Base-by-base conservation (phyloP, 257 asterid species). In the Prunella vulgaris region DNA sequence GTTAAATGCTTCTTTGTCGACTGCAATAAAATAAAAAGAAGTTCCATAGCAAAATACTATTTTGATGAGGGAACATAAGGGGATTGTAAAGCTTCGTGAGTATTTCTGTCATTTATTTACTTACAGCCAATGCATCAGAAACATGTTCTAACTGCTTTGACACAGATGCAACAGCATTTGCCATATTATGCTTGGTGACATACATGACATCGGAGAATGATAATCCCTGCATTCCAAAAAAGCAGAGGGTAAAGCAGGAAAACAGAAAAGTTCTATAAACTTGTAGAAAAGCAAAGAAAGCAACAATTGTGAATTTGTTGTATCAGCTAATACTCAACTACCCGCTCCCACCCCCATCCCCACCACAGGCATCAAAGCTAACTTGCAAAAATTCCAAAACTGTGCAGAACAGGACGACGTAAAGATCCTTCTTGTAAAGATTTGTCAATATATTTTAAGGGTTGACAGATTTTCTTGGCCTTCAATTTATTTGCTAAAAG, bases 181-280 rank as follows among this genome's bases (percentile, higher is more conserved):
- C 92, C 96, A 89, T 87, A 74, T 87, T 89, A 73, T 82, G 79
- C 80, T 89, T 89, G 32, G 95, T 89, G 32, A 89, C 96, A 80
- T 73, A 89, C 96, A 89, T 85, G 53, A 87, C 73, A 79, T 89
- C 95, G 33, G 96, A 85, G 65, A 89, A 77, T 63, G 95, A 89
- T 86, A 78, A 80, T 32, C 92, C 95, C 96, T 87, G 85, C 68
- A 64, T 35, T 66, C n/a, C 25, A 77, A 44, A 72, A 58, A 18
- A 63, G 67, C 12, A 46, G 32, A 38, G 40, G 62, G 32, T 54
- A 51, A 56, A 73, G 42, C 69, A 71, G 15, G 46, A 21, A 61
- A 70, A 57, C 13, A 63, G 48, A 24, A 28, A 64, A 65, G 15
- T 0, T 35, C 7, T 15, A 30, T 24, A 46, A 33, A 15, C 38